These are phyloP conservation scores for Schwanniomyces occidentalis DNA, from an alignment of 805 yeast species.

Conservation along the genomic window DNA sequence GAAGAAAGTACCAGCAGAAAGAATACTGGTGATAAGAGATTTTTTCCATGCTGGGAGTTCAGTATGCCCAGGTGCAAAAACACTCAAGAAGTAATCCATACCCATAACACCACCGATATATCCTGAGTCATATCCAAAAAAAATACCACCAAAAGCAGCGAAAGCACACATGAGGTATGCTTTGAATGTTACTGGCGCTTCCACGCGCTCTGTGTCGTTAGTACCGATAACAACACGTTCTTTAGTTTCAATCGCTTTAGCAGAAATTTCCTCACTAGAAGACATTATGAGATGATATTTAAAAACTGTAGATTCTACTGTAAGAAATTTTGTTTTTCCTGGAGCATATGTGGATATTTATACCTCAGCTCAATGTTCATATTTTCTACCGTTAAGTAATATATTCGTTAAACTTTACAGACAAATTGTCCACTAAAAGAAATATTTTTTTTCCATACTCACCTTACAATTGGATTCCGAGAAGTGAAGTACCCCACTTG, in stretches of 20 bases:
- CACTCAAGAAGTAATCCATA: conserved; percentile 26
- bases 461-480: no score
- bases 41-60: conserved; percentile 10
- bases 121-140: conserved; percentile 45
- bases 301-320: no score
- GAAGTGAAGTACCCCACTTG: no score
- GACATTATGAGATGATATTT: conserved; percentile 4
- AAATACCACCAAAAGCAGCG: conserved; percentile 40
- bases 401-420: no score
- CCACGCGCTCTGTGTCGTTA: conserved; percentile 2
- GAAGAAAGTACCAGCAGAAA: conserved; percentile 44
- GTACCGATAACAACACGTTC: conserved; percentile 1
- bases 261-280: conserved; percentile 4
- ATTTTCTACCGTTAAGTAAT: no score
- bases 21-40: conserved; percentile 21
- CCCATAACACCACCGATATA: conserved; percentile 44
- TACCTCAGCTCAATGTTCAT: no score
- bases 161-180: conserved; percentile 7
- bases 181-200: conserved; percentile 7
- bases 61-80: conserved; percentile 2
- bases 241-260: not conserved
- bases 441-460: no score
- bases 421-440: no score
- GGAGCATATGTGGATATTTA: no score
- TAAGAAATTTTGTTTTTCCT: no score